Conservation (phyloP, 192 early-diverging fungal species). For the Backusella sp. region DNA sequence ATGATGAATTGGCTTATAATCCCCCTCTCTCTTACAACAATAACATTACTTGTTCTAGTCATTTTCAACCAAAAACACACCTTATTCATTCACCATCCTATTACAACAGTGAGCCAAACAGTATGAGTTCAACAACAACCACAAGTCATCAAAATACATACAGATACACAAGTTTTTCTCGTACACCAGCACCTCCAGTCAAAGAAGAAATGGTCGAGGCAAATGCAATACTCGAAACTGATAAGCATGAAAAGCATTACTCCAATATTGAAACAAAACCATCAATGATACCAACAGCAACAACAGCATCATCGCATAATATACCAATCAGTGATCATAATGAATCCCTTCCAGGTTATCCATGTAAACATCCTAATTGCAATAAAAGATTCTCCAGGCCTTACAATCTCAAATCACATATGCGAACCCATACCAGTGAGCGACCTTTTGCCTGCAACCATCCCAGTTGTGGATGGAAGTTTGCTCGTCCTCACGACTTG, state of each 20-base stretch:
- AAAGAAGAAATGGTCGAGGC: background rate
- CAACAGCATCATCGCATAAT: background rate
- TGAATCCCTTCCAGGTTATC: background rate
- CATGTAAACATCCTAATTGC: conserved; percentile 27
- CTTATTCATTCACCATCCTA: background rate
- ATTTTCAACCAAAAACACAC: background rate
- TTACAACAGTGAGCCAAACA: background rate
- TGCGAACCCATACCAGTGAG: conserved; percentile 67
- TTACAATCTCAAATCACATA: conserved; percentile 78
- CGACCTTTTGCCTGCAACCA: conserved; percentile 66
- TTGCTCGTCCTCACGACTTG: conserved; percentile 75
- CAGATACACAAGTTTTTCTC: background rate
- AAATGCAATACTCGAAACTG: background rate
- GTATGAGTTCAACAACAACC: background rate
- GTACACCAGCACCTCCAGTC: background rate
- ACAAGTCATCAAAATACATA: background rate
- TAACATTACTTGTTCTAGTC: background rate
- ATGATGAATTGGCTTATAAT: background rate
- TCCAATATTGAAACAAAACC: background rate
- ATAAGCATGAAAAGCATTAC: background rate
- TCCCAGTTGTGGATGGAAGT: conserved; percentile 50
- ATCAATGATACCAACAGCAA: background rate
- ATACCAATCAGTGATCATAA: background rate
- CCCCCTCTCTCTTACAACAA: background rate
- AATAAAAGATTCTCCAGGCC: conserved; percentile 58